phyloP scores from a whole-genome alignment of 495 filamentous ascomycete genomes.

The Neurospora tetraspora region DNA sequence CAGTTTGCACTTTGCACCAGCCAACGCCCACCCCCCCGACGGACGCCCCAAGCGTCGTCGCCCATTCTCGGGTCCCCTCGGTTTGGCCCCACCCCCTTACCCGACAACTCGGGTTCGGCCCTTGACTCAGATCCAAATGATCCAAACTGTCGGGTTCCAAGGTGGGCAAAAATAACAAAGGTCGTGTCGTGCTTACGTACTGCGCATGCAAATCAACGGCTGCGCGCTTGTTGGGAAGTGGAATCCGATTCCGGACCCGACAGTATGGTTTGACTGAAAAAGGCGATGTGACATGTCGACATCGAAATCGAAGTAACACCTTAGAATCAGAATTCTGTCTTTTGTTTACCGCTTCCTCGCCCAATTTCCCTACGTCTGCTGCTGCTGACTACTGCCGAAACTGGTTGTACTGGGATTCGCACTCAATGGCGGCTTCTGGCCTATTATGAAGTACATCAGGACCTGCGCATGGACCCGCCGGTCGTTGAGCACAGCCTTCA shows the following conservation, averaged over 20 bases:
- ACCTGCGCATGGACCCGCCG: slow-evolving; percentile 30
- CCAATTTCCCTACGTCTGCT: neutral
- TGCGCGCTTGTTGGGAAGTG: neutral
- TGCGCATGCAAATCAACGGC: neutral
- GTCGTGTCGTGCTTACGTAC: neutral
- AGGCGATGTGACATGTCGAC: neutral
- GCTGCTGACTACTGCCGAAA: neutral
- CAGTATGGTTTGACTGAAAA: neutral
- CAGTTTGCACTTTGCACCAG: neutral
- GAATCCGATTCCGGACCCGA: neutral
- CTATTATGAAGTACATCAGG: slow-evolving; percentile 34
- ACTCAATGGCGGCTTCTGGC: slow-evolving; percentile 27
- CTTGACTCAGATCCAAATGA: neutral
- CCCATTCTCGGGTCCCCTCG: neutral
- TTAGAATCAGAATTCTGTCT: neutral
- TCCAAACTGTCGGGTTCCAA: neutral
- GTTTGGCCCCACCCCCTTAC: neutral
- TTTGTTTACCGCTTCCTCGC: neutral
- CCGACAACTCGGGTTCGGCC: neutral
- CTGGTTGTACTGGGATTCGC: neutral
- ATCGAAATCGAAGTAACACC: neutral
- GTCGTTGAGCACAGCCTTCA: slow-evolving; percentile 22
- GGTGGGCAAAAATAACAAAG: neutral
- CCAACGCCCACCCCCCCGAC: neutral
- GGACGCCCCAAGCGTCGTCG: neutral